A percentile compares a stretch with the other conserved stretches of the same genome.
phyloP scores from a whole-genome alignment of 768 basidiomycete species.

The Amylocystis lapponica region DNA sequence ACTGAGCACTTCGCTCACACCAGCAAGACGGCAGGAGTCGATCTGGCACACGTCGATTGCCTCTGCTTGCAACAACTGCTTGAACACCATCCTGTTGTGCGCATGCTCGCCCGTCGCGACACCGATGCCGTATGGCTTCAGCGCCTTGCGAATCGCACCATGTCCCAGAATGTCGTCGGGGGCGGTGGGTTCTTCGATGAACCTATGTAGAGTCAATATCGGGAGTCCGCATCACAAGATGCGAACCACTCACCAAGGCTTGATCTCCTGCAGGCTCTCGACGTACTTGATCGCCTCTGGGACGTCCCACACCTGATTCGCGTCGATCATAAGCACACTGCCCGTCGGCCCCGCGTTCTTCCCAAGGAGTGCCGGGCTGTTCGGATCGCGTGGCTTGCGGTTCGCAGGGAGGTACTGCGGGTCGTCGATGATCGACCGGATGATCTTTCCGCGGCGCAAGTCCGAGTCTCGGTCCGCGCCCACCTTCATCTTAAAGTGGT shows the following conservation, averaged over 20 bases:
- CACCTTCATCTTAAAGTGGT: slow-evolving; percentile 99
- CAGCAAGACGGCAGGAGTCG: slow-evolving; percentile 89
- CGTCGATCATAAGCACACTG: slow-evolving; percentile 93
- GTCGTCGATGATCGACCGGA: slow-evolving; percentile 94
- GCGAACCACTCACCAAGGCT: slow-evolving; percentile 65
- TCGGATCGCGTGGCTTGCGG: slow-evolving; percentile 51
- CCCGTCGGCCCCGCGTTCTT: slow-evolving; percentile 97
- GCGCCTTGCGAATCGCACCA: slow-evolving; percentile 69
- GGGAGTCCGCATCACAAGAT: not conserved
- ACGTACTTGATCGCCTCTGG: slow-evolving; percentile 90
- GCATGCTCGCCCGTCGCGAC: slow-evolving; percentile 95
- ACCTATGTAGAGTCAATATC: slow-evolving; percentile 38
- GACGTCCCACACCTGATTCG: slow-evolving; percentile 97
- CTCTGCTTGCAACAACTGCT: slow-evolving; percentile 84
- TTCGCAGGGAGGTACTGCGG: slow-evolving; percentile 71
- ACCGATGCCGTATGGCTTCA: slow-evolving; percentile 77
- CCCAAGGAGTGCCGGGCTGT: slow-evolving; percentile 56
- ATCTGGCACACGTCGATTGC: slow-evolving; percentile 96
- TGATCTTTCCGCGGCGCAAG: slow-evolving; percentile 80
- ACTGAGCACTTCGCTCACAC: slow-evolving; percentile 89
- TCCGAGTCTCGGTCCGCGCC: slow-evolving; percentile 80
- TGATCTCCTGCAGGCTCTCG: slow-evolving; percentile 67
- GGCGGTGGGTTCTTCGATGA: slow-evolving; percentile 92
- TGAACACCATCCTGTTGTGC: slow-evolving; percentile 94
- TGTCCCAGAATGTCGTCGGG: slow-evolving; percentile 89